A percentile compares a stretch with the other conserved stretches of the same genome.
Conservation (phyloP, 495 filamentous ascomycete species). For the Penicillium macrosclerotiorum region DNA sequence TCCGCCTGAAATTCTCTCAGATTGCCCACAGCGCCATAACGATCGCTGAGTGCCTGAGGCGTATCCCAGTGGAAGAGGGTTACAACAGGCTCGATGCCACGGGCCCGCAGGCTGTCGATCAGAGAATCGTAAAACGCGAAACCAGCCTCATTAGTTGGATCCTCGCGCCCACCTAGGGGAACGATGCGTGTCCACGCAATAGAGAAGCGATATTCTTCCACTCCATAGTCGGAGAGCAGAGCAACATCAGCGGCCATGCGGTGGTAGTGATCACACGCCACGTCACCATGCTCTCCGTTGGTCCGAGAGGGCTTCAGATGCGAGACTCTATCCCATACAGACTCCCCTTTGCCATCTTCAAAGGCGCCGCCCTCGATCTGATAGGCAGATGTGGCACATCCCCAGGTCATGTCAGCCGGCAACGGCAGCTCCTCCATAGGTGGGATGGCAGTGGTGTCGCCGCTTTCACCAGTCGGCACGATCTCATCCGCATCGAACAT, state of each 20-base stretch:
- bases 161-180: conserved; percentile 37
- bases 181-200: conserved; percentile 67
- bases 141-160: conserved; percentile 32
- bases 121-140: conserved; percentile 37
- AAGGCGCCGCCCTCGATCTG: conserved; percentile 66
- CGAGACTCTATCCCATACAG: conserved; percentile 69
- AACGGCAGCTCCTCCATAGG: not conserved
- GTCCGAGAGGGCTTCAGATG: conserved; percentile 59
- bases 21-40: conserved; percentile 38
- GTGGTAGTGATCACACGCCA: conserved; percentile 69
- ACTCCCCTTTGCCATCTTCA: conserved; percentile 59
- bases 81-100: conserved; percentile 35
- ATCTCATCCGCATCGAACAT: too few relatives aligned
- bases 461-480: too few relatives aligned
- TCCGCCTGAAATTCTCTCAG: conserved; percentile 35
- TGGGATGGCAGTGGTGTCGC: too few relatives aligned
- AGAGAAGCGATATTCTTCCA: conserved; percentile 66
- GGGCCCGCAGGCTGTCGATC: conserved; percentile 34
- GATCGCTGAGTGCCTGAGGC: conserved; percentile 35
- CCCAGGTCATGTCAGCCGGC: conserved; percentile 59
- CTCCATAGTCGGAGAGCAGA: conserved; percentile 57
- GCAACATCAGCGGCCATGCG: conserved; percentile 63
- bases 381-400: conserved; percentile 70
- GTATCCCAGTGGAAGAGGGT: conserved; percentile 49
- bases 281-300: conserved; percentile 52